Evolutionary conservation across 176 grass and related monocot species (phyloP), one percentile per base, ranked within the genome.

Genomic region (Cenchrus americanus): DNA sequence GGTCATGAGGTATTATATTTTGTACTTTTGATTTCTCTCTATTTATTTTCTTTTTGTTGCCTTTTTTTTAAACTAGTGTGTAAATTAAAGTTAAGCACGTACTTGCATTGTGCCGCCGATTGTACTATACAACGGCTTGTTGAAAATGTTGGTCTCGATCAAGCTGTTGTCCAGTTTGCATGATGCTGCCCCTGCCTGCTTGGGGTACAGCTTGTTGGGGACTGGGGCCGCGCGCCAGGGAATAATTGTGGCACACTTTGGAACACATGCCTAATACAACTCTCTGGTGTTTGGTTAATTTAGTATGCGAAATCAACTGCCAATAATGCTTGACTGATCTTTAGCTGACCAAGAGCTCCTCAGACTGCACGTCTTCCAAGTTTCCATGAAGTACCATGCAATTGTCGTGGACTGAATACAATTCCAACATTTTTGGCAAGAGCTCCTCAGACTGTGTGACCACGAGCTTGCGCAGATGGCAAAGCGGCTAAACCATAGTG

Each of bases 71-170:
- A 18, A 44, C 43, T 44, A 66, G 42, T 34, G 6, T 81, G 78
- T 80, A 64, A 30, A 30, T 1, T 30, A 46, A 64, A 30, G 2
- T 1, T 30, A 46, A 80, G 42, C 46, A 26, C 6, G 13, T 73
- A 18, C 49, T 63, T 47, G n/a, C n/a, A n/a, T n/a, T n/a, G 3
- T 68, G 66, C 49, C 23, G 43, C 49, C 23, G 43, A 26, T 53
- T 68, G 72, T 69, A 46, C 82, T 68, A 62, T 69, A 46, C 82
- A 68, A 58, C 50, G 49, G 50, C 40, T 59, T 54, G 26, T 27
- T 75, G 15, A 72, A 54, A 66, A 26, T 14, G 14, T 9, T 21
- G 2, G 4, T 37, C 34, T 37, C n/a, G n/a, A n/a, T n/a, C 27
- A 13, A 64, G 21, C 30, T 3, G 18, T 75, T 83, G 71, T 75